These are phyloP conservation scores for Neofusicoccum ribis DNA, from an alignment of 2,329 filamentous ascomycete genomes.

Conservation along the genomic window DNA sequence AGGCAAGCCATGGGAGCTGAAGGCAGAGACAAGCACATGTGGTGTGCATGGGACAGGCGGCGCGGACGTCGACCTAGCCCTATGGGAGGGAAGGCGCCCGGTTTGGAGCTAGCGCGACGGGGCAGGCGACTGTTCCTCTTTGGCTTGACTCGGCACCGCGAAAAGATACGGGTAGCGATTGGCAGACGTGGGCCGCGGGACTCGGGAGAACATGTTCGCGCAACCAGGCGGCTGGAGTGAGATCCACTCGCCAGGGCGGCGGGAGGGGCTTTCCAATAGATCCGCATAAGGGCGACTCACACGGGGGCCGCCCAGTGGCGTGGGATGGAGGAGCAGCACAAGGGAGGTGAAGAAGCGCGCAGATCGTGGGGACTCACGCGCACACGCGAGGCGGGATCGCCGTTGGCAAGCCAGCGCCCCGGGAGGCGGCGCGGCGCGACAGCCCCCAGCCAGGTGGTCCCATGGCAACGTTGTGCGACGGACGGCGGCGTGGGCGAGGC, in stretches of 20 bases:
- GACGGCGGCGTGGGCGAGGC: background rate
- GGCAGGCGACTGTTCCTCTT: constrained; percentile 5
- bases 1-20: background rate
- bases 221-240: background rate
- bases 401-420: background rate
- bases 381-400: constrained; percentile 13
- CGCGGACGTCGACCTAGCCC: background rate
- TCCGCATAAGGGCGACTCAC: background rate
- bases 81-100: background rate
- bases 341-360: background rate
- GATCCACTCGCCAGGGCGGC: constrained; percentile 7
- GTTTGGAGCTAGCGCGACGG: background rate
- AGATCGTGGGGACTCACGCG: constrained; percentile 11
- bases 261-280: constrained; percentile 9
- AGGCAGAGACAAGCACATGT: constrained; percentile 1
- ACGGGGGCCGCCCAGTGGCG: background rate
- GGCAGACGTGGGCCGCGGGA: background rate
- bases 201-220: background rate
- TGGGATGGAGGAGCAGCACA: background rate
- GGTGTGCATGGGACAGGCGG: background rate
- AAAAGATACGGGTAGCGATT: background rate
- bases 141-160: background rate
- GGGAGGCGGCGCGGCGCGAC: constrained; percentile 2
- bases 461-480: background rate
- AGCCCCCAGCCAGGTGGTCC: background rate